These are phyloP conservation scores for Noccaea bulbosa DNA, from an alignment of 345 rosid species.

Conservation along the genomic window DNA sequence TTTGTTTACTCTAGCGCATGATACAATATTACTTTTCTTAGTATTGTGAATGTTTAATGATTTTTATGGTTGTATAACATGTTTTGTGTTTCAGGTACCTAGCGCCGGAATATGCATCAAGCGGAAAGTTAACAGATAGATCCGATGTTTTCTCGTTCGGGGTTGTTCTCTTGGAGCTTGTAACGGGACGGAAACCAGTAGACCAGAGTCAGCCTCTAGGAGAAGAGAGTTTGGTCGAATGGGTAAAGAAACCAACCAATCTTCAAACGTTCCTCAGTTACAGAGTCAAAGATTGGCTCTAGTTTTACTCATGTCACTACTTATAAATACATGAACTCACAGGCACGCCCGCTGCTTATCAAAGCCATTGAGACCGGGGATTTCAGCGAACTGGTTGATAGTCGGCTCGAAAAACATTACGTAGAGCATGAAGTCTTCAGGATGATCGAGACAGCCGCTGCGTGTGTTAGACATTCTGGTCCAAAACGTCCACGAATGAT, in stretches of 20 bases:
- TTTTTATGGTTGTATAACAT: slow-evolving; percentile 56
- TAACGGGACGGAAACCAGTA: slow-evolving; percentile 91
- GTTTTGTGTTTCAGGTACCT: slow-evolving; percentile 64
- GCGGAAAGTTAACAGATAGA: slow-evolving; percentile 93
- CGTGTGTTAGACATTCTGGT: slow-evolving; percentile 92
- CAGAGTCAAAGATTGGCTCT: slow-evolving; percentile 37
- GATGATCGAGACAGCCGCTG: slow-evolving; percentile 95
- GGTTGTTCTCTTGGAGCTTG: slow-evolving; percentile 90
- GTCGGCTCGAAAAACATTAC: slow-evolving; percentile 69
- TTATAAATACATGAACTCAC: slow-evolving; percentile 45
- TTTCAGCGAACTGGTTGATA: slow-evolving; percentile 63
- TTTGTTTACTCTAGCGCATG: neutral
- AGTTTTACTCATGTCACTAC: slow-evolving; percentile 44
- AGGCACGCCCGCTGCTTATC: slow-evolving; percentile 83
- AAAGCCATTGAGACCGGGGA: slow-evolving; percentile 82
- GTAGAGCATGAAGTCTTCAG: slow-evolving; percentile 73
- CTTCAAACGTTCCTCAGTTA: slow-evolving; percentile 15
- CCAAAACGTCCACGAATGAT: slow-evolving; percentile 93
- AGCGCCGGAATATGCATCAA: slow-evolving; percentile 97
- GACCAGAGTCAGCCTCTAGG: slow-evolving; percentile 87
- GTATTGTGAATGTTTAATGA: slow-evolving; percentile 16
- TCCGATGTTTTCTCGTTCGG: slow-evolving; percentile 97
- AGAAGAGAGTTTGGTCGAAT: slow-evolving; percentile 97
- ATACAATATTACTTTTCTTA: neutral
- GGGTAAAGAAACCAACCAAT: slow-evolving; percentile 56